Evolutionary conservation across 1,284 basidiomycete species (phyloP).

Genomic region (Ustilago trichophora): DNA sequence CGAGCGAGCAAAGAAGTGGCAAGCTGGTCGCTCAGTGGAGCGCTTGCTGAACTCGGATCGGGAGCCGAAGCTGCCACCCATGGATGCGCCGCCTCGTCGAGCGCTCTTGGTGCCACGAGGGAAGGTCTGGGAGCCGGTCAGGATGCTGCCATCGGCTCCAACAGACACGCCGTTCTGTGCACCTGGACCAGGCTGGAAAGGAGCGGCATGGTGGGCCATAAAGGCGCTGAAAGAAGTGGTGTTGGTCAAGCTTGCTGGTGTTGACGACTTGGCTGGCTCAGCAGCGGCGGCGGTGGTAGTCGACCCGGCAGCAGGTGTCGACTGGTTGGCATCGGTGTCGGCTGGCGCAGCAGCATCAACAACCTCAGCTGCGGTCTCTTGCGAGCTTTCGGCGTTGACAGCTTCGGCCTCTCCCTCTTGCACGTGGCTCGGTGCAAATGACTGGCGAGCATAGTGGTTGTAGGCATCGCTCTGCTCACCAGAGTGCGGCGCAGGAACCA

Average conservation of each 20-base stretch:
- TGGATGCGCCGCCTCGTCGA: slow-evolving; percentile 32
- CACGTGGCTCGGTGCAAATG: slow-evolving; percentile 8
- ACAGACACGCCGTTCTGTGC: slow-evolving; percentile 24
- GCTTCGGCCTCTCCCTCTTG: slow-evolving; percentile 17
- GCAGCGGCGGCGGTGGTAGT: background rate
- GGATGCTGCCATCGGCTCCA: slow-evolving; percentile 19
- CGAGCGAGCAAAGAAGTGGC: slow-evolving; percentile 62
- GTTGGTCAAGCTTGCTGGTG: slow-evolving; percentile 16
- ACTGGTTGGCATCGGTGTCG: slow-evolving; percentile 7
- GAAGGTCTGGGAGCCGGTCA: slow-evolving; percentile 20
- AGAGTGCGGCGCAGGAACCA: slow-evolving; percentile 26
- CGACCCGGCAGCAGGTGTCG: slow-evolving; percentile 2
- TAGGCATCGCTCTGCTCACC: slow-evolving; percentile 31
- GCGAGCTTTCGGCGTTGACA: slow-evolving; percentile 1
- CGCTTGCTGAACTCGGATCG: slow-evolving; percentile 46
- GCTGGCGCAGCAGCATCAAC: slow-evolving; percentile 3
- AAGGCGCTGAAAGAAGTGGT: slow-evolving; percentile 60
- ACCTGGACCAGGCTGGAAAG: slow-evolving; percentile 55
- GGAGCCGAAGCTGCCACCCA: slow-evolving; percentile 34
- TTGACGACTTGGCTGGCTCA: slow-evolving; percentile 15
- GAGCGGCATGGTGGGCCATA: slow-evolving; percentile 57
- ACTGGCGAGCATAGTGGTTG: slow-evolving; percentile 27
- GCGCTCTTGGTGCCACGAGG: slow-evolving; percentile 31
- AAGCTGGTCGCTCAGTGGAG: slow-evolving; percentile 57
- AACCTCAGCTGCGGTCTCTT: slow-evolving; percentile 5